A percentile compares a stretch with the other conserved stretches of the same genome.
These are phyloP conservation scores for Ophiobolus disseminans DNA, from an alignment of 2,329 filamentous ascomycete genomes.

Conservation along the genomic window DNA sequence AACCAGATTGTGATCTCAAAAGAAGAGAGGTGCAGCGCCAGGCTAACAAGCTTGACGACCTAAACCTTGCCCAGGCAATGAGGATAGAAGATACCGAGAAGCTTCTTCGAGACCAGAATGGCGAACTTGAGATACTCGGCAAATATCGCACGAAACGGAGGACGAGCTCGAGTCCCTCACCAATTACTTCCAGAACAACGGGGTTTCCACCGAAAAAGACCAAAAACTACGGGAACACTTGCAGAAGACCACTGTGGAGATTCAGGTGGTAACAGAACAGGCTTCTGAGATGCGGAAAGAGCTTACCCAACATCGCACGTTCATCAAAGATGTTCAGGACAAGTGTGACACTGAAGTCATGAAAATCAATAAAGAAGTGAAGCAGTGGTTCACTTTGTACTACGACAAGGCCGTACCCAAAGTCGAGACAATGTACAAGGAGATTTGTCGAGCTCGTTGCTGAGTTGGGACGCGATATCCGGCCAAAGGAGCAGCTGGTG, in stretches of 20 bases:
- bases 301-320: neutral
- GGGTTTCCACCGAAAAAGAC: neutral
- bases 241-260: neutral
- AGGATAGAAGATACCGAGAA: too few species aligned
- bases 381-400: neutral
- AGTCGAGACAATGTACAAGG: neutral
- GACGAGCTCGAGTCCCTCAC: neutral
- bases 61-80: too few species aligned
- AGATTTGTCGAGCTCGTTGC: neutral
- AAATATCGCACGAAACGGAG: neutral
- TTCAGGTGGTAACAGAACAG: neutral
- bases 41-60: neutral
- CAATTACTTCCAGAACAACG: neutral
- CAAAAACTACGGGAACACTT: neutral
- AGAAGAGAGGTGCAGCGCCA: neutral
- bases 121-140: neutral
- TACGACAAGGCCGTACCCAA: conserved; percentile 1
- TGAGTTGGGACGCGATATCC: neutral
- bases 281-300: neutral
- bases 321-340: neutral
- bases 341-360: neutral
- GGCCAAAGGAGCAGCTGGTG: neutral
- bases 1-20: neutral
- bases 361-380: neutral
- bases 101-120: too few species aligned